Evolutionary conservation across 1,284 basidiomycete species (phyloP).

Genomic region (Leccinum pachyderme): DNA sequence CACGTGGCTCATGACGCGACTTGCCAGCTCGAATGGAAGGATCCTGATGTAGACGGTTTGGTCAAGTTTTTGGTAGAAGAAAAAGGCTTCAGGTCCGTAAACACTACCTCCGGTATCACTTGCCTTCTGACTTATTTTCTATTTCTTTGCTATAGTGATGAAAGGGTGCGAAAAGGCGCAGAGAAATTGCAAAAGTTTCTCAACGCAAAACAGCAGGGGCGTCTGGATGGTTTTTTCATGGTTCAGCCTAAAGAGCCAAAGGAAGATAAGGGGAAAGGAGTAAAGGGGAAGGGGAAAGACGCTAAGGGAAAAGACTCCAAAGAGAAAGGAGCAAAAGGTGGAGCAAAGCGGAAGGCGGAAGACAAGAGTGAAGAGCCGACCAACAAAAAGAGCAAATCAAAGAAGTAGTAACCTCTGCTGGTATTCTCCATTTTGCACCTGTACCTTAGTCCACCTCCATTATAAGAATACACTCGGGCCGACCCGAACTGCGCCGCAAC

Average conservation of each 20-base stretch:
- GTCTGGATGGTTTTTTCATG: constrained; percentile 94
- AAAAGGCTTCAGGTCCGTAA: constrained; percentile 90
- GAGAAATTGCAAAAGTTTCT: constrained; percentile 90
- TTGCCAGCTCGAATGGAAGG: constrained; percentile 86
- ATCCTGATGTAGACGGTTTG: constrained; percentile 91
- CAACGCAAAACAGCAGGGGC: constrained; percentile 92
- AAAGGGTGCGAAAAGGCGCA: constrained; percentile 92
- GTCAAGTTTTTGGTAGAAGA: constrained; percentile 93
- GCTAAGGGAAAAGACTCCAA: constrained; percentile 31
- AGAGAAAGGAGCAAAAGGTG: constrained; percentile 35
- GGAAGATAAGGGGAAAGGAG: constrained; percentile 40
- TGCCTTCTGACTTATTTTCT: constrained; percentile 1
- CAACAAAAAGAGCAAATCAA: constrained; percentile 35
- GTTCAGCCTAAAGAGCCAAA: constrained; percentile 57
- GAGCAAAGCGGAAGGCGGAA: constrained; percentile 63
- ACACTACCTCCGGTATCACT: neutral
- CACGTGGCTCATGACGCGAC: neutral
- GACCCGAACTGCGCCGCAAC: constrained; percentile 1
- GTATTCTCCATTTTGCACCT: constrained; percentile 6
- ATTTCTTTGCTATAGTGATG: constrained; percentile 63
- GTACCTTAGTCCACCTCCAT: constrained; percentile 15
- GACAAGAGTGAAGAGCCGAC: constrained; percentile 31
- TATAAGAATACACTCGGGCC: neutral
- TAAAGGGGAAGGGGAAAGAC: constrained; percentile 33
- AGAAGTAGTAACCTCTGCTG: constrained; percentile 18